Percentiles rank a stretch among this genome's conserved stretches.
phyloP scores from a whole-genome alignment of 345 rosid species.

The Microcos paniculata region DNA sequence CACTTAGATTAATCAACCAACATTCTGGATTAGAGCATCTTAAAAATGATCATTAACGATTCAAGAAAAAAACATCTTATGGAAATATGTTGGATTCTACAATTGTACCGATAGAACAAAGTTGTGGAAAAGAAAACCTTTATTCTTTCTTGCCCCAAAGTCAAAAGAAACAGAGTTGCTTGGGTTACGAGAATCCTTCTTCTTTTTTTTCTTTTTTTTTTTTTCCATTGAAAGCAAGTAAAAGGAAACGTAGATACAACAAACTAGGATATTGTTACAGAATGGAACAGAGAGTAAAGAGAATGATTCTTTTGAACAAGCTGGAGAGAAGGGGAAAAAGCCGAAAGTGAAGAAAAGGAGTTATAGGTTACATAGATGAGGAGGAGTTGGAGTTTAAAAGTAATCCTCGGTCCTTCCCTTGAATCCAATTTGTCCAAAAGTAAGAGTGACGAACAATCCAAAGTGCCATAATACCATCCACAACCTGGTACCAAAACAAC shows the following conservation, averaged over 20 bases:
- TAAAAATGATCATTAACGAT: too few relatives aligned
- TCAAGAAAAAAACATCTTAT: too few relatives aligned
- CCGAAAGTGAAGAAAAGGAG: not conserved
- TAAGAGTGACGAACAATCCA: slow-evolving; percentile 77
- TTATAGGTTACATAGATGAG: not conserved
- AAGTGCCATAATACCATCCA: slow-evolving; percentile 88
- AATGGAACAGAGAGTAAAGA: not conserved
- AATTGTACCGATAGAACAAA: too few relatives aligned
- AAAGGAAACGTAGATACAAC: not conserved
- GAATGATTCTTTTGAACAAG: slow-evolving; percentile 1
- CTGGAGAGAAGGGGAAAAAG: not conserved
- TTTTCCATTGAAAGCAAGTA: not conserved
- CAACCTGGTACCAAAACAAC: slow-evolving; percentile 45
- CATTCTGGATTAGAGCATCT: too few relatives aligned
- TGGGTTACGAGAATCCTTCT: too few relatives aligned
- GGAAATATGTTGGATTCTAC: too few relatives aligned
- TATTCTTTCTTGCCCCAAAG: too few relatives aligned
- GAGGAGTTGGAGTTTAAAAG: slow-evolving; percentile 34
- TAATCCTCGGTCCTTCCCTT: slow-evolving; percentile 89
- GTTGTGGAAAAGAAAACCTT: too few relatives aligned
- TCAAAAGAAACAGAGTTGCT: too few relatives aligned
- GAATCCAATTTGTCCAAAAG: slow-evolving; percentile 97
- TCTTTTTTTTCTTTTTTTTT: too few relatives aligned
- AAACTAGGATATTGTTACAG: not conserved
- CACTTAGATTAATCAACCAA: too few relatives aligned